Base-by-base conservation (phyloP, 129 eudicot genomes). In the Flaveria brownii region DNA sequence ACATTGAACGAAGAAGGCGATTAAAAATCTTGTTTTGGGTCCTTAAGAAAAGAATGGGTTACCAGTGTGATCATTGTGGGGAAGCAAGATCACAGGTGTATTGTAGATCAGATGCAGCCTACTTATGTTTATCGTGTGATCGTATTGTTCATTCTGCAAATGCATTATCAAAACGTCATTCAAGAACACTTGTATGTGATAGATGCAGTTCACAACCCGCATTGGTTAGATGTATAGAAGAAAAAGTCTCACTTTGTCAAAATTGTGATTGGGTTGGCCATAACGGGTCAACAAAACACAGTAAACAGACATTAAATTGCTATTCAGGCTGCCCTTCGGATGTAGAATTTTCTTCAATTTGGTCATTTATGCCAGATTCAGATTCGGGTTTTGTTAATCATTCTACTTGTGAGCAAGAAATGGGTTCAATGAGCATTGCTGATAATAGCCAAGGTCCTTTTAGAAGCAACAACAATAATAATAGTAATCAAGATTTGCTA, bases 71-170 rank as follows among this genome's bases (percentile, higher is more conserved):
- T 73, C 90, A 80, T 75, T 93, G 98, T 68, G 91, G 85, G 84
- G 97, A 93, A 51, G 88, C 87, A 65, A 84, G 93, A 76, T 88
- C 98, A 7, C 78, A 88, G 83, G 90, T 91, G 26, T 88, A 85
- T 77, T 93, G 98, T 77, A 85, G 96, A 47, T 93, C 98, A 45
- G 98, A 93, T 88, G 88, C 96, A 64, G 98, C 98, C 39, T 83
- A 87, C 59, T 84, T 93, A 79, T 93, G 98, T 73, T 65, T 93
- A 69, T 88, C 97, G 7, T 93, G 98, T 84, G 98, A 93, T 61
- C 91, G 91, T 2, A 67, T 80, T 25, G 88, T 93, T 39, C 98
- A 93, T 72, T 93, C 97, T 15, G 98, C 98, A 55, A 93, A 93
- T 76, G 89, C 97, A 46, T 82, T 93, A 51, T 87, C 98, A 9